These are phyloP conservation scores for Laburnicola sp. DNA, from an alignment of 2,329 filamentous ascomycete species.

Conservation along the genomic window DNA sequence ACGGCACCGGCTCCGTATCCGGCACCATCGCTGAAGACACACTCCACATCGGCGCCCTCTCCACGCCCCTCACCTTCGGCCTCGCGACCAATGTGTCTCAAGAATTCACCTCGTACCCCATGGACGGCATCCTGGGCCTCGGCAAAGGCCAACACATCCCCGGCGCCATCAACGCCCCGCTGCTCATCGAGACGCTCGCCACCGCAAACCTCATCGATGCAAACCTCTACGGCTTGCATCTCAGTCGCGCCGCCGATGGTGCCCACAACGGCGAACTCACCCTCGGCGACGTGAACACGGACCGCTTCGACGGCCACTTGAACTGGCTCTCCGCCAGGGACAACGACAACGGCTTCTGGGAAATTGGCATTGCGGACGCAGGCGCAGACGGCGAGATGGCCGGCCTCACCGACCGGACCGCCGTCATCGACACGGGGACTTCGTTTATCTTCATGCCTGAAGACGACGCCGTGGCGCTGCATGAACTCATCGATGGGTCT, in stretches of 20 bases:
- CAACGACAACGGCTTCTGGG: constrained; percentile 66
- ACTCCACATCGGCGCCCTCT: constrained; percentile 64
- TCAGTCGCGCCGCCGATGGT: constrained; percentile 69
- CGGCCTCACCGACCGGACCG: constrained; percentile 55
- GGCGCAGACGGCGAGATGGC: constrained; percentile 61
- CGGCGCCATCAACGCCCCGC: constrained; percentile 53
- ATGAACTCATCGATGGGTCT: constrained; percentile 67
- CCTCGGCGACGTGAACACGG: constrained; percentile 70
- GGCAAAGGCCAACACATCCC: constrained; percentile 57
- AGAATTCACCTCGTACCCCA: constrained; percentile 76
- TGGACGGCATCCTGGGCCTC: constrained; percentile 85
- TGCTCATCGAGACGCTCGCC: constrained; percentile 67
- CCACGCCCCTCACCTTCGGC: constrained; percentile 69
- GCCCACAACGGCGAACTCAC: constrained; percentile 73
- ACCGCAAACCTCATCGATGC: constrained; percentile 59
- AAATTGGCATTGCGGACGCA: constrained; percentile 69
- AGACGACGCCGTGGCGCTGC: constrained; percentile 67
- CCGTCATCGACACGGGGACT: constrained; percentile 83
- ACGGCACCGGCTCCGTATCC: constrained; percentile 75
- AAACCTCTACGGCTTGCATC: constrained; percentile 67
- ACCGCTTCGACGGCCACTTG: constrained; percentile 69
- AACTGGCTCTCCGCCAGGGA: constrained; percentile 63
- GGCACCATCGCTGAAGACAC: constrained; percentile 69
- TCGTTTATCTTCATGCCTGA: constrained; percentile 75
- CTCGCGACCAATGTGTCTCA: constrained; percentile 70